phyloP scores from a whole-genome alignment of 2,329 filamentous ascomycete genomes.

The Curvularia sp. region DNA sequence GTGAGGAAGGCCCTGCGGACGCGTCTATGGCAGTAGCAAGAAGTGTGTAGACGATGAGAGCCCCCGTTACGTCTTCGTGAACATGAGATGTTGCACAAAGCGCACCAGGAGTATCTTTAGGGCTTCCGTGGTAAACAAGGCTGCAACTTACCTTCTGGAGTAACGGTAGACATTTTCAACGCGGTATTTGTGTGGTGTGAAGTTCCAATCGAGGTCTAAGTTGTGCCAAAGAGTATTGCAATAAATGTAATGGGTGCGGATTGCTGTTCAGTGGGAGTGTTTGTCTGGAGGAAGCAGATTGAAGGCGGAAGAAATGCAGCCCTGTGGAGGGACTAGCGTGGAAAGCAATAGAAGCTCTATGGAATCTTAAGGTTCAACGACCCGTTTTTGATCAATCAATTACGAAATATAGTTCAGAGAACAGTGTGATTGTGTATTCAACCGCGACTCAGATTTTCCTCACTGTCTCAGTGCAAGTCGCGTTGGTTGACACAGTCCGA shows the following conservation, averaged over 20 bases:
- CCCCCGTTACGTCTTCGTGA: neutral
- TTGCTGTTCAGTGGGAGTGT: constrained; percentile 26
- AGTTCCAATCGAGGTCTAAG: constrained; percentile 8
- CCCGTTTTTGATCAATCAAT: constrained; percentile 28
- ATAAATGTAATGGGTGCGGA: constrained; percentile 7
- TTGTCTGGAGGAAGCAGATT: constrained; percentile 34
- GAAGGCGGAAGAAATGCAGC: constrained; percentile 48
- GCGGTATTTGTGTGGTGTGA: constrained; percentile 8
- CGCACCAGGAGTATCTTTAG: constrained; percentile 4
- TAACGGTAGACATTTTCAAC: constrained; percentile 43
- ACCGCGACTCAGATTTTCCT: constrained; percentile 7
- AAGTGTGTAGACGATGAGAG: neutral
- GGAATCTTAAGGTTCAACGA: constrained; percentile 39
- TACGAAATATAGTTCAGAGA: constrained; percentile 15
- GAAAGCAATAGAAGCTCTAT: constrained; percentile 51
- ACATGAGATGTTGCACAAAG: neutral
- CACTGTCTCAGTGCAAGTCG: constrained; percentile 13
- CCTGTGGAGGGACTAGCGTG: constrained; percentile 48
- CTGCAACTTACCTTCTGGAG: constrained; percentile 52
- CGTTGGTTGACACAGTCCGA: constrained; percentile 11
- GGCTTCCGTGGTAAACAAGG: constrained; percentile 26
- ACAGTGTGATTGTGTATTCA: neutral
- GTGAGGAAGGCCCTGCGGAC: constrained; percentile 10
- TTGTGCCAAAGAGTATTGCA: constrained; percentile 1
- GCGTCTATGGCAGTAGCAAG: constrained; percentile 5